Evolutionary conservation across 2,329 filamentous ascomycete genomes (phyloP), one percentile per base, ranked within the genome.

Genomic region (Aureobasidium sp.): DNA sequence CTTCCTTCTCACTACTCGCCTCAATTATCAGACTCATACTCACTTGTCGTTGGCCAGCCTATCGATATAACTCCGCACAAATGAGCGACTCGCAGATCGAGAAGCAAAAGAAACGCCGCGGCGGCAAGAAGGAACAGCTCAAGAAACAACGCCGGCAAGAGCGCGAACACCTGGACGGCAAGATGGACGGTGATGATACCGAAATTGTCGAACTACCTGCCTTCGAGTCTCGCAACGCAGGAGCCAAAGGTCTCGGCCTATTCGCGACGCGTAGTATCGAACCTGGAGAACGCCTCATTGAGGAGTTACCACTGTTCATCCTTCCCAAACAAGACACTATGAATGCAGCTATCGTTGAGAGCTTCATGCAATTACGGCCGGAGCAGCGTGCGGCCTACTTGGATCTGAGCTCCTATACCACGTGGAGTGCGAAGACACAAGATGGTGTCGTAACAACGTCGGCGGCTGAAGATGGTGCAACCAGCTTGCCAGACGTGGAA

Each of bases 241-340:
- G 20, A 48, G 59, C 63, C 32, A 70, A 68, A 43, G 69, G 69
- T 17, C 32, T 65, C 8, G 70, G 68, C 10, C 55, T 70, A 10
- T 69, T 71, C 53, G 69, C 70, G 4, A 61, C 44, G 29, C 52
- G 46, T 5, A 32, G 50, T 50, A 69, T 72, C 39, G 61, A 65
- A 7, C 44, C 53, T 15, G 70, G 70, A 24, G 67, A 68, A 34
- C 65, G 66, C 39, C 66, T 72, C 52, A 64, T 72, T 34, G 55
- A 64, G 46, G 70, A 72, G 46, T 17, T 39, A 10, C 65, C 68
- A 6, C 60, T 72, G 32, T 48, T 62, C 50, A n/a, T 43, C 17
- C 44, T 62, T 34, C 39, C 27, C 36, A 52, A 53, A 44, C 17
- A 24, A 37, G 41, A 52, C 6, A 50, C 26, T 2, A 27, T 55